phyloP scores from a whole-genome alignment of 2,329 filamentous ascomycete species.

The Cladophialophora psammophila region DNA sequence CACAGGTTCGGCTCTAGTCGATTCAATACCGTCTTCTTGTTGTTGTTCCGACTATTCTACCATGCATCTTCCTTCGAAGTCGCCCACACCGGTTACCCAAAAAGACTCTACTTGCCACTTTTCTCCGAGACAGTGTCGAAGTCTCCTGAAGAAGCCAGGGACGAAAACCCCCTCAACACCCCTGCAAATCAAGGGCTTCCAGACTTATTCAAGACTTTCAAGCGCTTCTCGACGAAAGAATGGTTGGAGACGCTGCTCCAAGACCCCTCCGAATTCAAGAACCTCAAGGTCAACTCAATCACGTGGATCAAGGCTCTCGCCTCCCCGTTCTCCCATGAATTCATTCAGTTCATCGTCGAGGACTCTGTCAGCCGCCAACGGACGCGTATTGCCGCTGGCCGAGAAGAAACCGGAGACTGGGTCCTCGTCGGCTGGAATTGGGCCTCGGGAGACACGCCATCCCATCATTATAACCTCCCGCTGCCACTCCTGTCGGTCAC shows the following conservation, averaged over 20 bases:
- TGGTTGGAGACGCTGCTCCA: constrained; percentile 21
- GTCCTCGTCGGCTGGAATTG: constrained; percentile 33
- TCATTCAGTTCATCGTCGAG: constrained; percentile 37
- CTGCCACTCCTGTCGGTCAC: constrained; percentile 35
- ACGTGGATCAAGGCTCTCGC: constrained; percentile 39
- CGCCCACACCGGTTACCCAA: background rate
- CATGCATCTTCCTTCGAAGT: constrained; percentile 32
- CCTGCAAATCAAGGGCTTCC: constrained; percentile 11
- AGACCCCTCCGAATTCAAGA: constrained; percentile 8
- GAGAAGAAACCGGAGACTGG: constrained; percentile 37
- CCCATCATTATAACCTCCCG: constrained; percentile 34
- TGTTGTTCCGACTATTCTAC: constrained; percentile 36
- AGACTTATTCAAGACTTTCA: constrained; percentile 19
- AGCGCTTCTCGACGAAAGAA: constrained; percentile 26
- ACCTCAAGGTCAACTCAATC: constrained; percentile 32
- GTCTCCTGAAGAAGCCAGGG: background rate
- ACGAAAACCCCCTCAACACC: background rate
- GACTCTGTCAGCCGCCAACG: constrained; percentile 26
- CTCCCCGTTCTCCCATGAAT: constrained; percentile 39
- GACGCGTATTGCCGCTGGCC: constrained; percentile 31
- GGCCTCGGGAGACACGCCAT: constrained; percentile 29
- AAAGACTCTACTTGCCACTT: constrained; percentile 4
- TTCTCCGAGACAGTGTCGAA: background rate
- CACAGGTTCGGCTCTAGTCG: constrained; percentile 34
- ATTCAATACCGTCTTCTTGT: constrained; percentile 33